phyloP scores from a whole-genome alignment of 2,329 filamentous ascomycete genomes.

The Colletotrichum abscissum region DNA sequence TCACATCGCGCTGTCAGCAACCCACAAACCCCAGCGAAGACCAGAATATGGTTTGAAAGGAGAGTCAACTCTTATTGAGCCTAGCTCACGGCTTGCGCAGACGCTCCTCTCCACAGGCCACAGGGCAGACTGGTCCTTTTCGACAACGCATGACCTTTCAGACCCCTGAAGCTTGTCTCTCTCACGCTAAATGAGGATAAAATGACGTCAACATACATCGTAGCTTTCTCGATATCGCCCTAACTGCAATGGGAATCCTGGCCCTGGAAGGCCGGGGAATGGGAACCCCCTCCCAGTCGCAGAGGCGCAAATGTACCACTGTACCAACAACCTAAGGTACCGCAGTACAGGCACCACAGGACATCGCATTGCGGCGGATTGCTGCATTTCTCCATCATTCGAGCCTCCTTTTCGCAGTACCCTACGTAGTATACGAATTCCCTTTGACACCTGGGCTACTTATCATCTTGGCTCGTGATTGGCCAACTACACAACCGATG shows the following conservation, averaged over 20 bases:
- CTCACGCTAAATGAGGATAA: slow-evolving; percentile 2
- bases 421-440: neutral
- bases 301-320: neutral
- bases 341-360: too few species aligned
- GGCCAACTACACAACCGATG: neutral
- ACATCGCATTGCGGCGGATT: neutral
- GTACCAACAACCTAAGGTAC: neutral
- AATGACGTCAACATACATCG: slow-evolving; percentile 26
- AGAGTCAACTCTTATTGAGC: neutral
- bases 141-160: slow-evolving; percentile 25
- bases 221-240: slow-evolving; percentile 1
- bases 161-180: slow-evolving; percentile 26
- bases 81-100: neutral
- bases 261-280: neutral
- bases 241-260: neutral
- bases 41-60: neutral
- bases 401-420: neutral
- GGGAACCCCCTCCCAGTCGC: neutral
- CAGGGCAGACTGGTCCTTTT: neutral
- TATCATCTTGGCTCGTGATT: neutral
- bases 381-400: neutral
- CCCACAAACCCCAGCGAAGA: neutral
- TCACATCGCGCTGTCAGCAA: neutral
- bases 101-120: neutral
- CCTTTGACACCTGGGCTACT: neutral